A percentile compares a stretch with the other conserved stretches of the same genome.
These are phyloP conservation scores for Claviceps purpurea DNA, from an alignment of 2,329 filamentous ascomycete genomes.

Conservation along the genomic window DNA sequence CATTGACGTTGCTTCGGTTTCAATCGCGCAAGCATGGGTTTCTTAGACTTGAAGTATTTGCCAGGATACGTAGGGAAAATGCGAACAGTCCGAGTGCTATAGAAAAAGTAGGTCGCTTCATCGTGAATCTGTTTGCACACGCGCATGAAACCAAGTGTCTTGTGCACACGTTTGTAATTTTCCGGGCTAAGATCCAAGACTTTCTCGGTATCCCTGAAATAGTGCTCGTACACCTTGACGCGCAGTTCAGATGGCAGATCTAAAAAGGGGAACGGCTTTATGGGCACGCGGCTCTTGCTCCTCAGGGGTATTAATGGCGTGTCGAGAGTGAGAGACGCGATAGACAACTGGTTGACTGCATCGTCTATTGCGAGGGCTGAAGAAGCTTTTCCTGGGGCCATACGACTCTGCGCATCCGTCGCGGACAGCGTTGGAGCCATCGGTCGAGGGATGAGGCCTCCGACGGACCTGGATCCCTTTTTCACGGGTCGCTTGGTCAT, in stretches of 20 bases:
- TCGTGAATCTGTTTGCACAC: conserved; percentile 46
- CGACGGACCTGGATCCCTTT: conserved; percentile 1
- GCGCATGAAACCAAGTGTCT: conserved; percentile 46
- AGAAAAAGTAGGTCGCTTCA: conserved; percentile 54
- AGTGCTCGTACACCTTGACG: conserved; percentile 51
- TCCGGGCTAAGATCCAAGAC: conserved; percentile 54
- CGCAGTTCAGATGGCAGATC: conserved; percentile 57
- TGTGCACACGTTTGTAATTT: conserved; percentile 49
- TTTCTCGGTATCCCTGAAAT: conserved; percentile 39
- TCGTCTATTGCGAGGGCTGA: conserved; percentile 28
- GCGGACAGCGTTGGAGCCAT: conserved; percentile 14
- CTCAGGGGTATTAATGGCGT: conserved; percentile 19
- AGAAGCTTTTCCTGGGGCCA: conserved; percentile 15
- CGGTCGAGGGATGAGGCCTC: conserved; percentile 19
- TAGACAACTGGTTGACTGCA: conserved; percentile 25
- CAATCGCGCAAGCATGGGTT: conserved; percentile 55
- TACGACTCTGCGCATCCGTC: conserved; percentile 22
- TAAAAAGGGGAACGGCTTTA: conserved; percentile 49
- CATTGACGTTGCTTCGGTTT: conserved; percentile 43
- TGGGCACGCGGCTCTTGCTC: conserved; percentile 19
- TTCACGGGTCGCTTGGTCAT: conserved; percentile 14
- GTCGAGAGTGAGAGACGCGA: conserved; percentile 31
- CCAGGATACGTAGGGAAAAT: conserved; percentile 53
- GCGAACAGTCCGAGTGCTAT: conserved; percentile 47
- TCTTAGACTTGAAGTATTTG: conserved; percentile 59